Percentiles rank a stretch among this genome's conserved stretches.
Evolutionary conservation across 495 filamentous ascomycete species (phyloP).

Genomic region (Neurospora hispaniola): DNA sequence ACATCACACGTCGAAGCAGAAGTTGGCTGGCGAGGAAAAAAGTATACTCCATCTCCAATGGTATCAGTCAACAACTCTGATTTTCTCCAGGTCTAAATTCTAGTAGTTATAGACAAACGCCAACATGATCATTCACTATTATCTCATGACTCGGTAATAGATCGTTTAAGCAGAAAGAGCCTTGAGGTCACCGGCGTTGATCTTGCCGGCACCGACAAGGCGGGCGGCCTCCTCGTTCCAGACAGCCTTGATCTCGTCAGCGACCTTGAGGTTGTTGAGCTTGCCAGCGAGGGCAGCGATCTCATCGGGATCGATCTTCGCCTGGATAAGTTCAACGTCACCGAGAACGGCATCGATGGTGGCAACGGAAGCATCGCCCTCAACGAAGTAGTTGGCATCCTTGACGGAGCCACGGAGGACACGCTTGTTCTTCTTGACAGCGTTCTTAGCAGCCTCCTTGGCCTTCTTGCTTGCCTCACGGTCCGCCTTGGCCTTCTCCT

Average conservation of each 20-base stretch:
- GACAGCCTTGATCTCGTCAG: conserved; percentile 55
- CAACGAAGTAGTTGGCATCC: conserved; percentile 87
- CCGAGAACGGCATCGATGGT: conserved; percentile 72
- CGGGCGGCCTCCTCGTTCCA: conserved; percentile 61
- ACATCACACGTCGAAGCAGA: neutral
- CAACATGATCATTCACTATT: neutral
- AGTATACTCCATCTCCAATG: neutral
- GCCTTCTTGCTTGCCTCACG: conserved; percentile 92
- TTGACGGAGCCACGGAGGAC: conserved; percentile 85
- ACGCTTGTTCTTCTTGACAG: conserved; percentile 98
- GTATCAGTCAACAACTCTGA: neutral
- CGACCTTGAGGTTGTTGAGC: conserved; percentile 62
- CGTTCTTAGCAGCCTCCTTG: conserved; percentile 96
- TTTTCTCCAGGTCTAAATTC: neutral
- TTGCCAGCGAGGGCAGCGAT: conserved; percentile 67
- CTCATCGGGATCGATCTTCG: conserved; percentile 83
- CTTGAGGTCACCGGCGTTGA: conserved; percentile 65
- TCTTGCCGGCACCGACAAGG: conserved; percentile 66
- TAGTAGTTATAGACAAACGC: neutral
- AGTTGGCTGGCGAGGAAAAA: neutral
- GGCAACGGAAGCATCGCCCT: conserved; percentile 52
- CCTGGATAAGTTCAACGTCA: conserved; percentile 81
- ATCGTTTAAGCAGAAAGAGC: conserved; percentile 18
- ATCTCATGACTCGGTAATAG: neutral
- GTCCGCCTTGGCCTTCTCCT: conserved; percentile 85